Base-by-base conservation (phyloP, 2,329 filamentous ascomycete genomes). In the Ascomycota sp. region DNA sequence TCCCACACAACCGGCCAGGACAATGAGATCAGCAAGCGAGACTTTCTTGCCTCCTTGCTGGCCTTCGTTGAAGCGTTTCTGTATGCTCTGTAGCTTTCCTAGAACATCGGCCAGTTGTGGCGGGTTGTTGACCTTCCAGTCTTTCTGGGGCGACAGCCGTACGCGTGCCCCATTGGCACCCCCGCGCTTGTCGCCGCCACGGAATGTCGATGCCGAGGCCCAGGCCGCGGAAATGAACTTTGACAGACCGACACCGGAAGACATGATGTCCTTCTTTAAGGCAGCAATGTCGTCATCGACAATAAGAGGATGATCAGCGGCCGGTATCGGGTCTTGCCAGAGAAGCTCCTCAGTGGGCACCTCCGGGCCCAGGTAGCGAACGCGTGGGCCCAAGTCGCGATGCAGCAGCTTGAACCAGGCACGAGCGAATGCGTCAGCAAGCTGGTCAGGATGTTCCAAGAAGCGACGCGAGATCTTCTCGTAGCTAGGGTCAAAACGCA, bases 371-470 rank as follows among this genome's bases (percentile, higher is more conserved):
- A 82, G 47, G 61, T 77, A 83, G 48, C 74, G 75, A 21, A 64
- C 50, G 35, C 68, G 60, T 30, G 78, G 78, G 11, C 78, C 78
- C 57, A 84, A 67, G 51, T 83, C 78, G 57, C 78, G 76, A 59
- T 84, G 78, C 27, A 77, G 62, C 30, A 84, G 66, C 68, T 84
- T 83, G 68, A 80, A 84, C 78, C 78, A 84, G 10, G 78, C 78
- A 33, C 69, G 68, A 16, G 66, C 61, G 47, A 83, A 84, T 7
- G 66, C 72, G 39, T 81, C 70, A 35, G 62, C 64, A 29, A 83
- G 64, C 59, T 79, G 56, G 31, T 76, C 64, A 2, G 73, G 73
- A 55, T 83, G 57, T 42, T 71, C 67, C 32, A 75, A 58, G 66
- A 72, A 83, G 44, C 64, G 66, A 35, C 72, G 68, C 12, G 74